Evolutionary conservation across 2,329 filamentous ascomycete species (phyloP).

Genomic region (Colletotrichum karsti): DNA sequence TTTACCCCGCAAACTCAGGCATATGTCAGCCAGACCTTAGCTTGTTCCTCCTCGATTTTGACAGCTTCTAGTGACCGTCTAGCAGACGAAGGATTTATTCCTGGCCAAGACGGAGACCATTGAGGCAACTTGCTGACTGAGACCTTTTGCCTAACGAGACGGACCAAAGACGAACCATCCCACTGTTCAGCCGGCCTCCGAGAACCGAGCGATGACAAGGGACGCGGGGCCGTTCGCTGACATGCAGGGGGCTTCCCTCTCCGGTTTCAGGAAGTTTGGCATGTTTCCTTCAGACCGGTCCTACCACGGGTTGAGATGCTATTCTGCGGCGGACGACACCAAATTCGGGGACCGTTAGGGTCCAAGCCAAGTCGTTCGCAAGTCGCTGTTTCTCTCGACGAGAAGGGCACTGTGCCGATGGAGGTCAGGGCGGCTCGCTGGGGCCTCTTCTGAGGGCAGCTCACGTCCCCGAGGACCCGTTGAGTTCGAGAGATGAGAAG

Average conservation of each 20-base stretch:
- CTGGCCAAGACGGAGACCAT: background rate
- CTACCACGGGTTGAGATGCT: background rate
- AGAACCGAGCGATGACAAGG: background rate
- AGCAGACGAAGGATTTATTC: background rate
- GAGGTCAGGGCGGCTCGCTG: constrained; percentile 10
- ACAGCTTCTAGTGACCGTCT: background rate
- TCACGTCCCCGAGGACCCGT: constrained; percentile 1
- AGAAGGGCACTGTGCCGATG: constrained; percentile 13
- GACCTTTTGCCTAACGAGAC: background rate
- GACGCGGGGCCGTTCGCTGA: background rate
- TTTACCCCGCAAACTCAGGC: background rate
- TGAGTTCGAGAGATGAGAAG: constrained; percentile 1
- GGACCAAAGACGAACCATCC: background rate
- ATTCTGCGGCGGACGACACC: background rate
- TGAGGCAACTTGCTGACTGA: background rate
- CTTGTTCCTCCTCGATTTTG: background rate
- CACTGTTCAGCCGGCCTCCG: background rate
- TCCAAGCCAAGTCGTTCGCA: background rate
- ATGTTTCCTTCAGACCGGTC: background rate
- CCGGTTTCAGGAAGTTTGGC: constrained; percentile 17
- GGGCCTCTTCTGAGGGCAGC: background rate
- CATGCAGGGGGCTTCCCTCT: constrained; percentile 12
- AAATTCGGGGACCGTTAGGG: constrained; percentile 14
- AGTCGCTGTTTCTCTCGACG: background rate
- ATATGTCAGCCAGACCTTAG: too few relatives aligned